phyloP scores from a whole-genome alignment of 257 asterid species.

The Lavandula angustifolia region DNA sequence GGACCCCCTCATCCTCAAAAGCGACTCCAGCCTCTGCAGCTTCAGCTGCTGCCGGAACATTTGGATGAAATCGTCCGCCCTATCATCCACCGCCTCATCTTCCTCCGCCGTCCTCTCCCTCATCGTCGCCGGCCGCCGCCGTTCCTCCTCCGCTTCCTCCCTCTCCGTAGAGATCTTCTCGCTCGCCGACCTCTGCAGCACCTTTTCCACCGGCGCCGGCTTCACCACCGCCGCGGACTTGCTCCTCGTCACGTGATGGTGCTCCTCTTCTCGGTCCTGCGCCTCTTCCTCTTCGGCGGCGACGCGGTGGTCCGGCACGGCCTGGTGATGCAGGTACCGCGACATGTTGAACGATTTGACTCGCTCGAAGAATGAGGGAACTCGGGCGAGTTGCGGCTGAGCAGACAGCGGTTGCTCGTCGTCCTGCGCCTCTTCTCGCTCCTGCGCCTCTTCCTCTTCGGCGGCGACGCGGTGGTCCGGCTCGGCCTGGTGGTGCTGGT shows the following conservation, averaged over 20 bases:
- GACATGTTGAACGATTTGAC: slow-evolving; percentile 40
- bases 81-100: slow-evolving; percentile 60
- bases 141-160: slow-evolving; percentile 29
- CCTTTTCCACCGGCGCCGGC: slow-evolving; percentile 17
- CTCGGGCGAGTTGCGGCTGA: slow-evolving; percentile 25
- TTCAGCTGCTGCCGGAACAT: slow-evolving; percentile 65
- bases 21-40: slow-evolving; percentile 63
- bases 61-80: slow-evolving; percentile 67
- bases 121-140: slow-evolving; percentile 47
- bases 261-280: slow-evolving; percentile 12
- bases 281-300: slow-evolving; percentile 2
- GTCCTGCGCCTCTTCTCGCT: slow-evolving; percentile 2
- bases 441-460: slow-evolving; percentile 9
- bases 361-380: slow-evolving; percentile 37
- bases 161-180: slow-evolving; percentile 38
- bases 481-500: slow-evolving; percentile 28
- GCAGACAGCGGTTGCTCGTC: neutral
- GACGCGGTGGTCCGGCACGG: slow-evolving; percentile 18
- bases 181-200: slow-evolving; percentile 52
- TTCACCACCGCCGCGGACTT: slow-evolving; percentile 31
- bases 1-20: slow-evolving; percentile 46
- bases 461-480: slow-evolving; percentile 9
- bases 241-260: slow-evolving; percentile 32
- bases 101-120: slow-evolving; percentile 40
- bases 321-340: slow-evolving; percentile 18